Evolutionary conservation across 495 filamentous ascomycete genomes (phyloP), one percentile per base, ranked within the genome.

Genomic region (Penicillium malachiteum): DNA sequence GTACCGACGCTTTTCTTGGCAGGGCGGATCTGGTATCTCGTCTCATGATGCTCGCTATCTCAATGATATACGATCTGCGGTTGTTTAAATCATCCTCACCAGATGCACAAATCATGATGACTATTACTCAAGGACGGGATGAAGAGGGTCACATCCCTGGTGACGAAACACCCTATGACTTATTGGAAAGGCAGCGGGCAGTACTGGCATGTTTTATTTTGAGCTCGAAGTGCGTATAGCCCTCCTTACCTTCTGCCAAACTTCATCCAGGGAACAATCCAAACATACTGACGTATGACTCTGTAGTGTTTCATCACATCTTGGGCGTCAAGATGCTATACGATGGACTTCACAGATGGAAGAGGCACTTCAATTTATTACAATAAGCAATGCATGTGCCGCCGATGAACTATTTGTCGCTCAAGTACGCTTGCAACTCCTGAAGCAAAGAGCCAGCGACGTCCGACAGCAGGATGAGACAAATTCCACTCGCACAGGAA

Each of bases 31-130:
- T 64, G 5, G 3, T 70, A 0, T 68, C 67, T 34, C 65, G 62
- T 0, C 48, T 70, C 9, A 64, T 68, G 60, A 70, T 70, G 65
- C 60, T 70, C 5, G 65, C 62, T 3, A 64, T 70, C 8, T 70
- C 67, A 21, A 14, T 68, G 14, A 58, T 64, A 26, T 61, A 61
- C 48, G 67, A 70, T 53, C 8, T 68, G 47, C 56, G 58, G 13
- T 32, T 70, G 39, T 62, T 60, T 42, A 68, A 68, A 34, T 58
- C 60, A 21, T 55, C 67, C 5, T 56, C 62, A 11, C 50, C 38
- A 41, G 65, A 66, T 13, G 58, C 58, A n/a, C 44, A 66, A 31
- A 3, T 66, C 11, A 64, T 70, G 31, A 57, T 61, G 46, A 61
- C 44, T 26, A 60, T 70, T 10, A 68, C 65, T 12, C 65, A 64